phyloP scores from a whole-genome alignment of 768 basidiomycete species.

The Punctularia strigosozonata region DNA sequence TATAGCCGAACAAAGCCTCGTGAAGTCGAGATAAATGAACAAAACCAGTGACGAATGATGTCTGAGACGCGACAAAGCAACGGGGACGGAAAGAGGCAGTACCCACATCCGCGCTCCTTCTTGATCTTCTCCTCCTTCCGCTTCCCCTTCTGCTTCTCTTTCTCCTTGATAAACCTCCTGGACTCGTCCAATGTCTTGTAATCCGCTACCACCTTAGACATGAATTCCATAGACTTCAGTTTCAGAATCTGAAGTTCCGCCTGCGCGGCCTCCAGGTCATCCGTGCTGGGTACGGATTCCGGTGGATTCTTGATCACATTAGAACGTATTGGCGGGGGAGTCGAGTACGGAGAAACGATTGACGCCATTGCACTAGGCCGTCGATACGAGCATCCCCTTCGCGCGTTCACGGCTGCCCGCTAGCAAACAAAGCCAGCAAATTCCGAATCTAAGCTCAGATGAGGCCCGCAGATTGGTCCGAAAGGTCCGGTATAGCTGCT shows the following conservation, averaged over 20 bases:
- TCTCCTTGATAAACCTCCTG: constrained; percentile 66
- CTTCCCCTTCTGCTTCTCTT: constrained; percentile 61
- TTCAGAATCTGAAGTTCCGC: constrained; percentile 45
- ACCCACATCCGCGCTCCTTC: constrained; percentile 69
- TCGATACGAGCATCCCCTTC: too few relatives aligned
- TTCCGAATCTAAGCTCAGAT: too few relatives aligned
- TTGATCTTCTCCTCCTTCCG: constrained; percentile 62
- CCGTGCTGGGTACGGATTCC: constrained; percentile 56
- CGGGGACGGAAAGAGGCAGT: background rate
- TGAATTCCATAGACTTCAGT: constrained; percentile 45
- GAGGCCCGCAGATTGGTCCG: too few relatives aligned
- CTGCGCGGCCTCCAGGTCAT: constrained; percentile 59
- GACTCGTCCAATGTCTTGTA: constrained; percentile 64
- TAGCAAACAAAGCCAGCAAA: too few relatives aligned
- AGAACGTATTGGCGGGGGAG: constrained; percentile 40
- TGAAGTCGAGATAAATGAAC: too few relatives aligned
- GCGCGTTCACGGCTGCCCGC: too few relatives aligned
- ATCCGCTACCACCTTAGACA: constrained; percentile 68
- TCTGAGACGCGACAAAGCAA: constrained; percentile 8
- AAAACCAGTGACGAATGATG: constrained; percentile 7
- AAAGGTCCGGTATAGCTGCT: too few relatives aligned
- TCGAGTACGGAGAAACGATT: constrained; percentile 40
- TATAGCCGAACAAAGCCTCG: too few relatives aligned
- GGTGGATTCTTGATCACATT: constrained; percentile 50
- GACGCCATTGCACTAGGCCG: constrained; percentile 43